These are phyloP conservation scores for Liriodendron chinense DNA, from an alignment of 164 flowering plant genomes.

Conservation along the genomic window DNA sequence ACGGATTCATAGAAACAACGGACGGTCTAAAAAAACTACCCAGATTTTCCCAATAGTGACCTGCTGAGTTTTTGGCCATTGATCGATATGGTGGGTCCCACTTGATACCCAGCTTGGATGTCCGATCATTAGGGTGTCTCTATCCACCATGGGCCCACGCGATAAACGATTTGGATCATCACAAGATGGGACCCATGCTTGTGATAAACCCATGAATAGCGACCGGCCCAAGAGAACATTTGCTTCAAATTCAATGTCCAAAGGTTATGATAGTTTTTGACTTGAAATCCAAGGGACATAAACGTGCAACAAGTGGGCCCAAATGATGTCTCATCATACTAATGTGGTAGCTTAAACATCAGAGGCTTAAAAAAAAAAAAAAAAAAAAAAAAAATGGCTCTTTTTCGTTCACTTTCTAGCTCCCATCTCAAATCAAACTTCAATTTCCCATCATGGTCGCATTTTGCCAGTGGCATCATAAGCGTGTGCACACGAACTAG, in stretches of 20 bases:
- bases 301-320: conserved; percentile 19
- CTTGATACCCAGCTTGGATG: neutral
- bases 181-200: neutral
- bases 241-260: neutral
- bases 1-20: no score
- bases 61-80: neutral
- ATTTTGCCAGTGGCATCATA: neutral
- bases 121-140: no score
- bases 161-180: no score
- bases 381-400: neutral
- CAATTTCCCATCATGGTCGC: neutral
- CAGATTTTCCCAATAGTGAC: no score
- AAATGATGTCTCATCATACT: conserved; percentile 13
- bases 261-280: neutral
- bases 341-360: neutral
- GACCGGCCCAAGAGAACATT: neutral
- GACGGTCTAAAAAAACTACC: no score
- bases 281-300: conserved; percentile 16
- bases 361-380: neutral
- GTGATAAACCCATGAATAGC: neutral
- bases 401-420: neutral
- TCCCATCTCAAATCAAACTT: neutral
- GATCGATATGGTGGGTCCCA: neutral
- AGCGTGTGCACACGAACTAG: neutral
- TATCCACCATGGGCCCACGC: no score